Base-by-base conservation (phyloP, 495 filamentous ascomycete genomes). In the Penicillium turbatum region DNA sequence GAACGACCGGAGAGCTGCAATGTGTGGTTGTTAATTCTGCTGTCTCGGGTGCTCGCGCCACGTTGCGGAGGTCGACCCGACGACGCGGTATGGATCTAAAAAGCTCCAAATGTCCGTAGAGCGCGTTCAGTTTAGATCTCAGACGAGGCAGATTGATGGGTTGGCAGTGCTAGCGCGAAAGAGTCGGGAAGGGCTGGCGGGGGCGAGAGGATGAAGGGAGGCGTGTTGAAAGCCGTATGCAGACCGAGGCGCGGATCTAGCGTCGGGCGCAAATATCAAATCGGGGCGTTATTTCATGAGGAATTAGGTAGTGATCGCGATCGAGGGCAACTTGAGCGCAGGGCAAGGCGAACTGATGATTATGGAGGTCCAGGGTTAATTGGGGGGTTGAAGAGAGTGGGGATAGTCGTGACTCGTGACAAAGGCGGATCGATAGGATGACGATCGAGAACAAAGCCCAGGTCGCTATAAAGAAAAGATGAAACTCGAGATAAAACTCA, bases 51-150 rank as follows among this genome's bases (percentile, higher is more conserved):
- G 56, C 48, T 47, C 26, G 55, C 53, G 48, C 51, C 52, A 55
- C 54, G 10, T 21, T 53, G 50, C 46, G 44, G 56, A 66, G 55
- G 51, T 56, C 44, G 36, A 51, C 50, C 51, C 55, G 47, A 53
- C 34, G 48, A 56, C 15, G 39, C 31, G 31, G 40, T 24, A 40
- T 26, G 13, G 31, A 53, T 24, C 12, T 15, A 21, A 40, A 29
- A 6, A 32, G 34, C 37, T 44, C 13, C 1, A 42, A 15, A 2
- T 8, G 10, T 24, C 10, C 40, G 16, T 16, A 9, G 44, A 48
- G 37, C 13, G 37, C 21, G 39, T 36, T 10, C 2, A 5, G 15
- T 15, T 12, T 29, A 12, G 16, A 41, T 36, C 46, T 38, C n/a
- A 17, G 46, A 34, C 3, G 29, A 38, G 34, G 34, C 11, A 27